Base-by-base conservation (phyloP, 495 filamentous ascomycete species). In the Trichocladium antarcticum region DNA sequence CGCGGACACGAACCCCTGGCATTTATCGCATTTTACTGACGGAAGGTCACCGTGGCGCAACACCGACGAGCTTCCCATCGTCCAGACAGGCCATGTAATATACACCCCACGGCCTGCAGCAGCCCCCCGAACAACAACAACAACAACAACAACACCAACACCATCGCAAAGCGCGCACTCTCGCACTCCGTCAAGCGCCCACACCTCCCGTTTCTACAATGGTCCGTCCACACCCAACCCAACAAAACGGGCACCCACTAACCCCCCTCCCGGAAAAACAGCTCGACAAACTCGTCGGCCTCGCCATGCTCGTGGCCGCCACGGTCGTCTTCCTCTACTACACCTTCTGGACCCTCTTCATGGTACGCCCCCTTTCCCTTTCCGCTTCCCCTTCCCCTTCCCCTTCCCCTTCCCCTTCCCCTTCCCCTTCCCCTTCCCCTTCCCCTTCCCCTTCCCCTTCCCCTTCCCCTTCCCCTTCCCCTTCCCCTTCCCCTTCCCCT, bases 311-410 rank as follows among this genome's bases (percentile, higher is more conserved):
- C 69, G 80, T 94, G 74, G 80, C 82, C 74, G 89, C 92, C 63
- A 84, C 89, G 55, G 80, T 83, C 66, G 87, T 99, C 70, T 99
- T 99, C 68, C 80, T 94, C 53, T 99, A 99, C 77, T 99, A 99
- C 71, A 93, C 89, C 15, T 79, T 94, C 59, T 99, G 92, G 92
- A 97, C 92, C 4, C 73, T 99, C 47, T 76, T 96, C 45, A 96
- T 99, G 85, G 92, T 95, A 77, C 50, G 60, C 11, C 17, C 20
- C 17, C 22, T 27, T 28, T 24, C 20, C 17, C 20, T 3, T 10
- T 41, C 20, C 19, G 6, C 1, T 41, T 14, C 1, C 5, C 16
- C 38, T 21, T 2, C 21, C 5, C 38, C 2, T 41, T 19, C 35
- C 1, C 35, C n/a, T 15, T 8, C 38, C 24, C 38, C 38, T 15